phyloP scores from a whole-genome alignment of 257 asterid genomes.

The Lithospermum erythrorhizon region DNA sequence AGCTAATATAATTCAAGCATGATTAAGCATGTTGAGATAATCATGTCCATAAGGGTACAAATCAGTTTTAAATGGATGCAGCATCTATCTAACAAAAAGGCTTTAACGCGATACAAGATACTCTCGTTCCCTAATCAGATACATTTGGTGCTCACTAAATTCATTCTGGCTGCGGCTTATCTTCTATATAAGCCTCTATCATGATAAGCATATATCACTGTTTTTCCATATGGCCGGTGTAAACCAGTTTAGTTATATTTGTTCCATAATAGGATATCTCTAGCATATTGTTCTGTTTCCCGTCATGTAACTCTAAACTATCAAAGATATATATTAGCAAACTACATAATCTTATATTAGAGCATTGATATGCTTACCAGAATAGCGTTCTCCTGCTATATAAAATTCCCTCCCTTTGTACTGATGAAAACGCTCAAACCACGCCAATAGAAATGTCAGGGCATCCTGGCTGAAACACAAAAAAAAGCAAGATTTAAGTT shows the following conservation, averaged over 20 bases:
- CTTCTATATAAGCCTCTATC: neutral
- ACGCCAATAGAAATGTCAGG: constrained; percentile 50
- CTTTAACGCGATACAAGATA: too few species aligned
- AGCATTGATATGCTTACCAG: constrained; percentile 20
- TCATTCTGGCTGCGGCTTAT: too few species aligned
- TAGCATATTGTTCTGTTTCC: neutral
- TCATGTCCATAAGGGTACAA: too few species aligned
- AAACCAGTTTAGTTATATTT: neutral
- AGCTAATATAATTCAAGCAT: too few species aligned
- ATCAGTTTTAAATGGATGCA: too few species aligned
- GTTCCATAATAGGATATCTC: neutral
- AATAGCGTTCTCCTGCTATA: constrained; percentile 86
- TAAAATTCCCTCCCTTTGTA: constrained; percentile 79
- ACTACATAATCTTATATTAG: neutral
- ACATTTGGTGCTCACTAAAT: too few species aligned
- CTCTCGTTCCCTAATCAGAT: too few species aligned
- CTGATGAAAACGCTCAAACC: constrained; percentile 90
- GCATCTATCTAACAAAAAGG: too few species aligned
- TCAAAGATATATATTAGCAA: neutral
- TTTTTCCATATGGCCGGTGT: too few species aligned
- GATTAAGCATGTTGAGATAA: too few species aligned
- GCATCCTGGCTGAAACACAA: constrained; percentile 64
- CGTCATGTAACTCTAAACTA: neutral
- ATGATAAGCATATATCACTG: neutral
- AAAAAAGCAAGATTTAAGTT: constrained; percentile 15